Base-by-base conservation (phyloP, 2,329 filamentous ascomycete species). In the Westerdykella aurantiaca region DNA sequence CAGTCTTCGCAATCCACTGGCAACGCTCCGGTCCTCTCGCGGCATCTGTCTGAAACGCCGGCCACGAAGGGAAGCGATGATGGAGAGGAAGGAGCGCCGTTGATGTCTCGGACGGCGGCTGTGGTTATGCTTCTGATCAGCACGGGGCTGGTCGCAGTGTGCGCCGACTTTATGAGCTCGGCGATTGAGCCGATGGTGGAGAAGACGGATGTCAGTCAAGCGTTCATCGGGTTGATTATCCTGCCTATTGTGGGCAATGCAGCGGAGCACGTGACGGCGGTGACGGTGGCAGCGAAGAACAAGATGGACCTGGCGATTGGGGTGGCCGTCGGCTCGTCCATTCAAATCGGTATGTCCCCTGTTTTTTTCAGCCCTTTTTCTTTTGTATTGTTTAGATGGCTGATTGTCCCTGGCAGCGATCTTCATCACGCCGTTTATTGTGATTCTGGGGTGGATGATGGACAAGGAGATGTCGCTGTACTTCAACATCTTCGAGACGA, bases 291-390 rank as follows among this genome's bases (percentile, higher is more conserved):
- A 6, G 77, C 83, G 55, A 88, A 89, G 73, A 87, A 89, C 68
- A 90, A 90, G 69, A 88, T 89, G 83, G 86, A 90, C 58, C 71
- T 90, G 7, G 83, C 86, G 3, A 89, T 90, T 50, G 86, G 85
- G 60, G 85, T 90, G 10, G 86, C 85, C 11, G 83, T 90, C 29
- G 86, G 86, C 22, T 86, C 82, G 10, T 86, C 82, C 55, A 90
- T 91, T 68, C 86, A 90, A 67, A 87, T 90, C 38, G 72, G 66
- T 67, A 31, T 23, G 14, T 23, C 17, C 22, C 10, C 17, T 33
- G 2, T 13, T n/a, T 37, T 2, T 37, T 13, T 9, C 49, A 37
- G n/a, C 53, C 39, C 11, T 2, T 16, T n/a, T 2, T 17, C 31
- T n/a, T n/a, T n/a, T n/a, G n/a, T n/a, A n/a, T n/a, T n/a, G n/a